Percentiles rank a stretch among this genome's conserved stretches.
These are phyloP conservation scores for Metarhizium humberi DNA, from an alignment of 2,329 filamentous ascomycete genomes.

Conservation along the genomic window DNA sequence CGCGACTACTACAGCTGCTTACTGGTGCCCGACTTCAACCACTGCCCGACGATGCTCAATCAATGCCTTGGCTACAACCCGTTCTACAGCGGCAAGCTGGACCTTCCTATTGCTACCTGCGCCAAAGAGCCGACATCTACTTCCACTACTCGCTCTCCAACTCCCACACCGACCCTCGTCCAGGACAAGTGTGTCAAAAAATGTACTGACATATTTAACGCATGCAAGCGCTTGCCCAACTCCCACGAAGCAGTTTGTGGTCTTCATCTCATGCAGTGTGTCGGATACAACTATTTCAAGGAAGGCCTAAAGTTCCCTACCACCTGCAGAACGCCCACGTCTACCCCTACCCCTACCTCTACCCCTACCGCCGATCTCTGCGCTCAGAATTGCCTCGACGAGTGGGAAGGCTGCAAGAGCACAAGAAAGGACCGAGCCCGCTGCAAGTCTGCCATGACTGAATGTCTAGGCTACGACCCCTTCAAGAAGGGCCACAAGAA, in stretches of 20 bases:
- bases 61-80: constrained; percentile 1
- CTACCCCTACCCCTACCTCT: neutral
- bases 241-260: too few relatives aligned
- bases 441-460: neutral
- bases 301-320: neutral
- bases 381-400: neutral
- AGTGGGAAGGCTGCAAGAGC: neutral
- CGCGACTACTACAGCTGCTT: neutral
- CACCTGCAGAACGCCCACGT: neutral
- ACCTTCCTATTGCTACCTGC: neutral
- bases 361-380: neutral
- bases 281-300: neutral
- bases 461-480: neutral
- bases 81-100: neutral
- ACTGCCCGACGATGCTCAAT: neutral
- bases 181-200: neutral
- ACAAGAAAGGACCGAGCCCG: neutral
- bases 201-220: neutral
- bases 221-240: neutral
- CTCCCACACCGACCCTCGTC: neutral
- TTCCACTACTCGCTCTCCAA: neutral
- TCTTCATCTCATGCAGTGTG: too few relatives aligned
- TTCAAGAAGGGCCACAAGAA: neutral
- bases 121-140: neutral
- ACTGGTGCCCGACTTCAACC: neutral